A percentile compares a stretch with the other conserved stretches of the same genome.
Evolutionary conservation across 2,329 filamentous ascomycete genomes (phyloP).

Genomic region (Elsinoe arachidis): DNA sequence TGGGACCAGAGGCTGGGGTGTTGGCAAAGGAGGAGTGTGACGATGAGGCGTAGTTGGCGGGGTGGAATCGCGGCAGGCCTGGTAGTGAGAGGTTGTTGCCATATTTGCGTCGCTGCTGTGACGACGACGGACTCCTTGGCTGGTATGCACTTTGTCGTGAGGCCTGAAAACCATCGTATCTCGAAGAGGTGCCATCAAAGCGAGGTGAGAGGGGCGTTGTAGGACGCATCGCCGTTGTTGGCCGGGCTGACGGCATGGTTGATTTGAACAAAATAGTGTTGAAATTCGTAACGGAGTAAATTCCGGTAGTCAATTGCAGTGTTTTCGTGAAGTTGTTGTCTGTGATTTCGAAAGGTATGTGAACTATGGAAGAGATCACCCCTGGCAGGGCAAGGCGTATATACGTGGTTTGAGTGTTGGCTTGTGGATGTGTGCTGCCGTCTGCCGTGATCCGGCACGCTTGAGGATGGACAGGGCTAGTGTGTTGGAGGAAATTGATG

Average conservation of each 20-base stretch:
- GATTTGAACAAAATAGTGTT: background rate
- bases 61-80: constrained; percentile 45
- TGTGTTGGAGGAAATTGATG: constrained; percentile 6
- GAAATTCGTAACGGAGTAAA: background rate
- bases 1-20: constrained; percentile 31
- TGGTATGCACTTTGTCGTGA: constrained; percentile 21
- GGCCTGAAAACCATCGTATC: constrained; percentile 26
- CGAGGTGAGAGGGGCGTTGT: constrained; percentile 27
- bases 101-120: constrained; percentile 28
- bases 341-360: background rate
- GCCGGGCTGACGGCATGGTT: constrained; percentile 27
- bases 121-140: constrained; percentile 21
- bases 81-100: constrained; percentile 36
- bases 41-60: constrained; percentile 40
- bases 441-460: constrained; percentile 7
- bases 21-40: constrained; percentile 28
- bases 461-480: constrained; percentile 11
- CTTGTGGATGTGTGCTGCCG: background rate
- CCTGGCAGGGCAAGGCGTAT: background rate
- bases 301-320: background rate
- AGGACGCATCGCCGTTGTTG: constrained; percentile 26
- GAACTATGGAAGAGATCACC: background rate
- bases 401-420: constrained; percentile 9
- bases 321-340: background rate
- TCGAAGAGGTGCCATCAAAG: constrained; percentile 19